These are phyloP conservation scores for Ziziphus jujuba DNA, from an alignment of 306 rosid genomes.

Conservation along the genomic window DNA sequence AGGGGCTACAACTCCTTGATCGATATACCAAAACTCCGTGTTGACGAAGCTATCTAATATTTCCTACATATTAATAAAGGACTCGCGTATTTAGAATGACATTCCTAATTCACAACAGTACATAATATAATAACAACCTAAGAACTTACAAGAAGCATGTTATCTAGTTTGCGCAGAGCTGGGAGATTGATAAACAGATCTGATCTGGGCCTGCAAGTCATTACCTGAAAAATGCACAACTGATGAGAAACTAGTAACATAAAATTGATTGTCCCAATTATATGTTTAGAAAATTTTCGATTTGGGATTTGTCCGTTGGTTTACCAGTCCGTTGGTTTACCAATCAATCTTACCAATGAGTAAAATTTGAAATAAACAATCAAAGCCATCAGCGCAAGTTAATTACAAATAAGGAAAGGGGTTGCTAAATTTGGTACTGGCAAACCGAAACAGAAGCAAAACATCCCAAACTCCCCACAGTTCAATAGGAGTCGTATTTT, in stretches of 20 bases:
- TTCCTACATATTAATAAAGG: slow-evolving; percentile 44
- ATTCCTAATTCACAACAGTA: not conserved
- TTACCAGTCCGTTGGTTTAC: no score
- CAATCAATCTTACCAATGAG: not conserved
- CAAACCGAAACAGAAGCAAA: no score
- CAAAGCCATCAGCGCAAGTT: not conserved
- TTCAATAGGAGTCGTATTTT: no score
- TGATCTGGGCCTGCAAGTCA: slow-evolving; percentile 60
- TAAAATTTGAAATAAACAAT: not conserved
- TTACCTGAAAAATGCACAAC: slow-evolving; percentile 39
- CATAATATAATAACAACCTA: not conserved
- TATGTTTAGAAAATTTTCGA: not conserved
- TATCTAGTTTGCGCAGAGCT: slow-evolving; percentile 51
- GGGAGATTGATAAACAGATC: slow-evolving; percentile 58
- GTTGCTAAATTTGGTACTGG: not conserved
- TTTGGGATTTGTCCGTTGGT: not conserved
- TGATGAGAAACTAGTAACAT: not conserved
- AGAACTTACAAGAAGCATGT: slow-evolving; percentile 51
- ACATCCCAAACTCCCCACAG: no score
- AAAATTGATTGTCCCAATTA: not conserved
- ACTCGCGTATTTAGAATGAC: not conserved
- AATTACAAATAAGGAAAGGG: not conserved
- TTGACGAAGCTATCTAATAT: slow-evolving; percentile 63
- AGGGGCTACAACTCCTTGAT: slow-evolving; percentile 78
- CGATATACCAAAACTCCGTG: slow-evolving; percentile 93